These are phyloP conservation scores for Penicillium bovifimosum DNA, from an alignment of 495 filamentous ascomycete genomes.

Conservation along the genomic window DNA sequence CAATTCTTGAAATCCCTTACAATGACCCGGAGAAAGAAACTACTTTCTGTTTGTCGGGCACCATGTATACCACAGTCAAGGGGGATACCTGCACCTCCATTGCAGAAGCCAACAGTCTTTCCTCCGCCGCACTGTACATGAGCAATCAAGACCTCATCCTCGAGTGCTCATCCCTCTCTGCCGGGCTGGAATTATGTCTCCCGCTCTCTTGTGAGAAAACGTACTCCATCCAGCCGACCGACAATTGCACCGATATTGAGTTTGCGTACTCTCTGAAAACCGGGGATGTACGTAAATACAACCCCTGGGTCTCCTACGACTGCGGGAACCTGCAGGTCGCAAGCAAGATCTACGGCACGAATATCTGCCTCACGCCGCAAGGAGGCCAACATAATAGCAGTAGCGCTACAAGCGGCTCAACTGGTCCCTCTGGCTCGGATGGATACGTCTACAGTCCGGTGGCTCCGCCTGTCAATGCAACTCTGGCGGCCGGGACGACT, in stretches of 20 bases:
- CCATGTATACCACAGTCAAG: neutral
- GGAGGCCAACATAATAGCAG: neutral
- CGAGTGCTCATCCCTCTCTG: neutral
- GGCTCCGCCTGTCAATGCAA: no score
- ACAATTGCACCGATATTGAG: neutral
- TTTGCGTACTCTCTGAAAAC: conserved; percentile 18
- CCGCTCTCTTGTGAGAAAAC: neutral
- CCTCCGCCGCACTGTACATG: neutral
- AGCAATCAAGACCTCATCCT: neutral
- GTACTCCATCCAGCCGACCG: neutral
- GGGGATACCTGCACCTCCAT: neutral
- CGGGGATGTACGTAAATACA: conserved; percentile 6
- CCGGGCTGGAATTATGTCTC: neutral
- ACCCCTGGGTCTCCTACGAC: conserved; percentile 5
- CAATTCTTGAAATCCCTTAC: neutral
- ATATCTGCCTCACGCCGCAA: conserved; percentile 2
- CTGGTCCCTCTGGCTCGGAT: no score
- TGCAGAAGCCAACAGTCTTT: neutral
- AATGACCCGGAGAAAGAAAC: neutral
- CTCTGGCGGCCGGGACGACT: no score
- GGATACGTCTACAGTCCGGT: no score
- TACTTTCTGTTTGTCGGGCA: neutral
- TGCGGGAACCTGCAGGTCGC: conserved; percentile 5
- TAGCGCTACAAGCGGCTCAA: no score
- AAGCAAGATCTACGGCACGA: neutral